Percentiles rank a stretch among this genome's conserved stretches.
These are phyloP conservation scores for Mycena latifolia DNA, from an alignment of 768 basidiomycete genomes.

Conservation along the genomic window DNA sequence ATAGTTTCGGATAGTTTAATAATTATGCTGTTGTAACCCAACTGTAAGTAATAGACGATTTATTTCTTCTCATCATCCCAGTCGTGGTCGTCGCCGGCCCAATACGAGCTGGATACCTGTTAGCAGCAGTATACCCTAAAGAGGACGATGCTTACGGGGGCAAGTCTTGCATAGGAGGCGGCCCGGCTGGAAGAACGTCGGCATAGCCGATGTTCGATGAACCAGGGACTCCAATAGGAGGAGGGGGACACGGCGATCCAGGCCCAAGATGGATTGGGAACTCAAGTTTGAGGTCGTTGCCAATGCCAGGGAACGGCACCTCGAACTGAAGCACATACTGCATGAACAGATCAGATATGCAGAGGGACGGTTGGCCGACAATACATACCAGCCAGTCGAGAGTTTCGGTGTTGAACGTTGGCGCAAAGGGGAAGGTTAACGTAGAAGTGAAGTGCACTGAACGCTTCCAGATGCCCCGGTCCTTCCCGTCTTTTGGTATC, in stretches of 20 bases:
- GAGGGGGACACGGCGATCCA: slow-evolving; percentile 10
- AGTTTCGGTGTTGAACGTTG: slow-evolving; percentile 5
- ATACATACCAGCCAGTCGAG: slow-evolving; percentile 14
- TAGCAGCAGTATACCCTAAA: background rate
- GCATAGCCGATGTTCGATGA: slow-evolving; percentile 18
- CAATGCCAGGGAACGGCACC: slow-evolving; percentile 16
- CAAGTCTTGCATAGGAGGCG: slow-evolving; percentile 17
- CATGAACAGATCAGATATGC: background rate
- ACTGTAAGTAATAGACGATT: background rate
- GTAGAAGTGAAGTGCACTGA: slow-evolving; percentile 12
- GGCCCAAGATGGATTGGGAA: slow-evolving; percentile 8
- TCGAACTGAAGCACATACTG: slow-evolving; percentile 17
- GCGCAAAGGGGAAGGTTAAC: slow-evolving; percentile 12
- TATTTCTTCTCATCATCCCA: slow-evolving; percentile 9
- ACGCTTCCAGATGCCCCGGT: slow-evolving; percentile 15
- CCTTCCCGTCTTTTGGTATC: slow-evolving; percentile 8
- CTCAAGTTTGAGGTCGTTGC: slow-evolving; percentile 14
- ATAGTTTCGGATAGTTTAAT: no score
- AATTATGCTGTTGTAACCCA: no score
- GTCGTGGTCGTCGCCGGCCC: slow-evolving; percentile 12
- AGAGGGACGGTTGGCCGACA: background rate
- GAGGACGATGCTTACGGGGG: slow-evolving; percentile 10
- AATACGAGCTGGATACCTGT: slow-evolving; percentile 13
- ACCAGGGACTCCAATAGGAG: slow-evolving; percentile 8
- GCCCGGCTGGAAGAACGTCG: slow-evolving; percentile 15